These are phyloP conservation scores for Achaetomiella virescens DNA, from an alignment of 495 filamentous ascomycete genomes.

Conservation along the genomic window DNA sequence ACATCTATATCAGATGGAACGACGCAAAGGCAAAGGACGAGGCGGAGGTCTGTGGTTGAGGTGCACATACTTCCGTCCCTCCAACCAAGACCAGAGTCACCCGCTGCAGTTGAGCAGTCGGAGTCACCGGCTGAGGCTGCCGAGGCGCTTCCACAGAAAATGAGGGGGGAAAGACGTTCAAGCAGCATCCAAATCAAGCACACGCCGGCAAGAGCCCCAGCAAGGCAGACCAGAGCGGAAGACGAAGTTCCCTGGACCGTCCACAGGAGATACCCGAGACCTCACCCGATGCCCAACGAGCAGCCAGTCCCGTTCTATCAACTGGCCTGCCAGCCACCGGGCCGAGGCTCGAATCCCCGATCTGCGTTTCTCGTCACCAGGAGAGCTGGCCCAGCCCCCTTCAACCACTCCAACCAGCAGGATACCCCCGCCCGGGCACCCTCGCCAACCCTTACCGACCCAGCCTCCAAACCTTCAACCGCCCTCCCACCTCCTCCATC, in stretches of 20 bases:
- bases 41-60: background rate
- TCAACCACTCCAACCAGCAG: background rate
- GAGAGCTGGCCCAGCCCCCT: background rate
- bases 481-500: constrained; percentile 1
- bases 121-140: background rate
- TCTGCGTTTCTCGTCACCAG: background rate
- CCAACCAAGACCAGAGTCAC: background rate
- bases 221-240: background rate
- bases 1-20: background rate
- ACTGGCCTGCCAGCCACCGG: too few species aligned
- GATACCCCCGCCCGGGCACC: background rate
- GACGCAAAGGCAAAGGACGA: too few species aligned
- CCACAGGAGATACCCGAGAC: constrained; percentile 6
- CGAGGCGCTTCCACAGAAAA: background rate
- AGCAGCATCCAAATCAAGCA: background rate
- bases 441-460: constrained; percentile 10
- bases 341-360: background rate
- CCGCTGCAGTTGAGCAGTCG: background rate
- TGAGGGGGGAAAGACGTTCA: background rate
- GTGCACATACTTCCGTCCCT: background rate
- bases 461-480: background rate
- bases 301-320: background rate
- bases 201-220: background rate
- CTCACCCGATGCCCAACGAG: background rate
- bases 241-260: background rate